phyloP scores from a whole-genome alignment of 2,329 filamentous ascomycete species.

The Colletotrichum siamense region DNA sequence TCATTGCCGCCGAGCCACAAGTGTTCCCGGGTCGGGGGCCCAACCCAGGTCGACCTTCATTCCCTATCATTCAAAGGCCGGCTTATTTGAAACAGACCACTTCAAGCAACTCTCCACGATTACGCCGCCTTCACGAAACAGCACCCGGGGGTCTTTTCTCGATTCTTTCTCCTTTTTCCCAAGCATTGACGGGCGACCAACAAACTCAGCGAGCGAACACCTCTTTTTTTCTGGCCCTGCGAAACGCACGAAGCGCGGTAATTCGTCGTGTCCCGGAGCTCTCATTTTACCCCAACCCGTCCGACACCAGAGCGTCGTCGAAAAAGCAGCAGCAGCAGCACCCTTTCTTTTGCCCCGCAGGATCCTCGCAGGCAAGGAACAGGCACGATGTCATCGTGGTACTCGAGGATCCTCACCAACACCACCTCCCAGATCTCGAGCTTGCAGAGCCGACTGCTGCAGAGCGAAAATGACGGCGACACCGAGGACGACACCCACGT shows the following conservation, averaged over 20 bases:
- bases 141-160: neutral
- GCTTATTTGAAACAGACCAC: conserved; percentile 21
- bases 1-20: conserved; percentile 12
- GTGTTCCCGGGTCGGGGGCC: neutral
- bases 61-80: conserved; percentile 16
- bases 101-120: conserved; percentile 12
- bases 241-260: neutral
- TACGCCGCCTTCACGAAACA: conserved; percentile 9
- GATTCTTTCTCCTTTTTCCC: neutral
- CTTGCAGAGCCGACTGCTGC: conserved; percentile 72
- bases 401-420: conserved; percentile 74
- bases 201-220: conserved; percentile 3
- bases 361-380: conserved; percentile 18
- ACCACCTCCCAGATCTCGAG: conserved; percentile 70
- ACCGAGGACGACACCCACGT: conserved; percentile 93
- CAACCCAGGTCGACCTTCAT: conserved; percentile 11
- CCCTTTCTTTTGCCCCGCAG: conserved; percentile 9
- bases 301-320: neutral
- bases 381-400: conserved; percentile 76
- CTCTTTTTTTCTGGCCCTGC: neutral
- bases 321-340: neutral
- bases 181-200: neutral
- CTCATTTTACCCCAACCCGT: conserved; percentile 16
- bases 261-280: neutral
- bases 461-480: conserved; percentile 71